Percentiles rank a stretch among this genome's conserved stretches.
phyloP scores from a whole-genome alignment of 257 asterid genomes.

The Paulownia fortunei region DNA sequence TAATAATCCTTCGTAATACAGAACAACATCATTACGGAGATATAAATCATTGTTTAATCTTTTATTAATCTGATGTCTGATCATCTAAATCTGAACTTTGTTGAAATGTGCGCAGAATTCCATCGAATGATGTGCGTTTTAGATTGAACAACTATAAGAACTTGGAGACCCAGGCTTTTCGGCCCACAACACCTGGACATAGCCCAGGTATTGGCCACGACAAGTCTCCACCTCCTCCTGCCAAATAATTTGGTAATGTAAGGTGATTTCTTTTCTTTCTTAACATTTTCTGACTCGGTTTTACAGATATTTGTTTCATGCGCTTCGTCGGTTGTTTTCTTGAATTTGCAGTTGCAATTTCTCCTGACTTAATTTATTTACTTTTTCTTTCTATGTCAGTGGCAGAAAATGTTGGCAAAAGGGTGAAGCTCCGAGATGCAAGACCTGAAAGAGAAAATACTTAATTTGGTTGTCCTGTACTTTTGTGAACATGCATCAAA shows the following conservation, averaged over 20 bases:
- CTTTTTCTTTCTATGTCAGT: not conserved
- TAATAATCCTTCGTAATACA: no score
- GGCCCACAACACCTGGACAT: not conserved
- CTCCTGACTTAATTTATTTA: not conserved
- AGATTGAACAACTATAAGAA: not conserved
- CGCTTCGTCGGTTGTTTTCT: not conserved
- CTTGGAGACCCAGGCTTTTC: not conserved
- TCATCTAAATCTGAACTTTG: not conserved
- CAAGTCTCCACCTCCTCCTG: not conserved
- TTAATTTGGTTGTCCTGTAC: not conserved
- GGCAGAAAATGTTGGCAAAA: not conserved
- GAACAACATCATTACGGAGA: no score
- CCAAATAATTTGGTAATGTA: no score
- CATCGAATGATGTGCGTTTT: not conserved
- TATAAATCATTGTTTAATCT: no score
- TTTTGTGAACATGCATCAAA: no score
- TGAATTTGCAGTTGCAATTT: not conserved
- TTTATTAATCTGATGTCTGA: not conserved
- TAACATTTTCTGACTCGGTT: not conserved
- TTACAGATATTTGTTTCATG: no score
- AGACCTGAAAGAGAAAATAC: not conserved
- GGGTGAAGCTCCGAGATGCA: not conserved
- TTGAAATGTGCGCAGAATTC: not conserved
- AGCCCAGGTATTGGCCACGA: conserved; percentile 13
- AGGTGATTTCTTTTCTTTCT: not conserved